Evolutionary conservation across 148 eudicot genomes (phyloP).

Genomic region (Rhododendron williamsianum): DNA sequence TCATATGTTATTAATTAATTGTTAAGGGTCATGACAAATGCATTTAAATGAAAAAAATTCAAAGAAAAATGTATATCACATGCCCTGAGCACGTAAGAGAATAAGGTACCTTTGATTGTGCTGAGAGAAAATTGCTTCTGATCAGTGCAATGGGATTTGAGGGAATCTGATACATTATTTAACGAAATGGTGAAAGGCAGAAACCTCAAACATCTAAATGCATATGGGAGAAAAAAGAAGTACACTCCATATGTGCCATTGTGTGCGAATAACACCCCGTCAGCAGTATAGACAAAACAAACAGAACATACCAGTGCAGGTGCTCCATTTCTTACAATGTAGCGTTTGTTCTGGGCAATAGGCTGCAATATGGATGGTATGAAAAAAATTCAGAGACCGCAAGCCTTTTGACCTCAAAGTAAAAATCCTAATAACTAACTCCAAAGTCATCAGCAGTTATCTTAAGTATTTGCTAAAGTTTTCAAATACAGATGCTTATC

Average conservation of each 20-base stretch:
- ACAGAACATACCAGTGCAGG: constrained; percentile 57
- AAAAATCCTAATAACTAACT: not conserved
- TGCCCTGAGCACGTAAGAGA: not conserved
- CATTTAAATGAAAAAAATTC: not conserved
- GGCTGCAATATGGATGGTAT: constrained; percentile 57
- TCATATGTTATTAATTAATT: not conserved
- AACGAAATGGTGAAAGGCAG: not conserved
- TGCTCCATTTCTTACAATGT: constrained; percentile 74
- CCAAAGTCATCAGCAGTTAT: not conserved
- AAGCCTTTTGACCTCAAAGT: not conserved
- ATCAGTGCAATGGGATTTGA: constrained; percentile 66
- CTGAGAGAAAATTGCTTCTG: constrained; percentile 70
- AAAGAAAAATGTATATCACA: not conserved
- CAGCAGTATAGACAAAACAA: not conserved
- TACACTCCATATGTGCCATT: not conserved
- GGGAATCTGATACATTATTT: constrained; percentile 53
- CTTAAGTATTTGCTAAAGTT: not conserved
- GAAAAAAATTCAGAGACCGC: not conserved
- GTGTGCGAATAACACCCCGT: not conserved
- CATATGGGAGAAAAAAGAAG: not conserved
- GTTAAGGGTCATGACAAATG: not conserved
- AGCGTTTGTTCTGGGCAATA: constrained; percentile 77
- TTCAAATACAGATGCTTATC: not conserved
- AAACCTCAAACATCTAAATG: not conserved
- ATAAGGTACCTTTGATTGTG: constrained; percentile 70